These are phyloP conservation scores for Arabidopsis hybrid DNA, from an alignment of 441 rosid species.

Conservation along the genomic window DNA sequence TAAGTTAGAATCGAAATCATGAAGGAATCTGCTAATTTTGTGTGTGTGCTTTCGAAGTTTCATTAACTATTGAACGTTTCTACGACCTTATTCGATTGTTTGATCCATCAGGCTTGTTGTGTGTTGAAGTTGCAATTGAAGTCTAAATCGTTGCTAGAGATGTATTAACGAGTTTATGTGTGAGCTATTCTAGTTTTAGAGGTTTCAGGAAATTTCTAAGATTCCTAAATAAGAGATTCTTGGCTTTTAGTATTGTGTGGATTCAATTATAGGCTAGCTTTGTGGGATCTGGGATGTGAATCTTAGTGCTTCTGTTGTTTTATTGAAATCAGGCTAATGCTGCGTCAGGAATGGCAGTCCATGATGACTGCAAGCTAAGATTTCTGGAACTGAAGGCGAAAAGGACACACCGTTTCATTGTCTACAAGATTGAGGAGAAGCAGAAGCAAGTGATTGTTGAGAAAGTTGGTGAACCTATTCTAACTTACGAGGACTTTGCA, in stretches of 20 bases:
- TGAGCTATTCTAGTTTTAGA: background rate
- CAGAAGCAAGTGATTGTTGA: slow-evolving; percentile 69
- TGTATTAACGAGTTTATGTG: background rate
- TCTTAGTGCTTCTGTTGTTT: slow-evolving; percentile 12
- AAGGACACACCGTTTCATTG: slow-evolving; percentile 63
- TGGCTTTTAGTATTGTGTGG: slow-evolving; percentile 23
- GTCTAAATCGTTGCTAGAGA: slow-evolving; percentile 21
- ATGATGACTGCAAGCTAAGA: slow-evolving; percentile 69
- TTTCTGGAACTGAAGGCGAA: slow-evolving; percentile 66
- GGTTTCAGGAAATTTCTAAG: background rate
- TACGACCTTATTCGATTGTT: slow-evolving; percentile 5
- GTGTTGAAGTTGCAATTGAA: slow-evolving; percentile 11
- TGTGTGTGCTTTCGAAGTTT: background rate
- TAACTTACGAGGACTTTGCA: slow-evolving; percentile 55
- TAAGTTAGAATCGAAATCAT: slow-evolving; percentile 28
- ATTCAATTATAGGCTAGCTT: background rate
- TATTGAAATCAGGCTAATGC: slow-evolving; percentile 58
- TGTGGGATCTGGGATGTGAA: slow-evolving; percentile 17
- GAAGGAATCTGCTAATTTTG: slow-evolving; percentile 2
- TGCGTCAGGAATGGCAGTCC: slow-evolving; percentile 76
- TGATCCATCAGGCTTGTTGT: slow-evolving; percentile 11
- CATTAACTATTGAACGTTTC: background rate
- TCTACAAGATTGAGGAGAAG: slow-evolving; percentile 64
- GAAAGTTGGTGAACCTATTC: slow-evolving; percentile 59
- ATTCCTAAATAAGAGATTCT: slow-evolving; percentile 14